Evolutionary conservation across 106 monocot genomes (phyloP).

Genomic region (Acanthochlamys bracteata): DNA sequence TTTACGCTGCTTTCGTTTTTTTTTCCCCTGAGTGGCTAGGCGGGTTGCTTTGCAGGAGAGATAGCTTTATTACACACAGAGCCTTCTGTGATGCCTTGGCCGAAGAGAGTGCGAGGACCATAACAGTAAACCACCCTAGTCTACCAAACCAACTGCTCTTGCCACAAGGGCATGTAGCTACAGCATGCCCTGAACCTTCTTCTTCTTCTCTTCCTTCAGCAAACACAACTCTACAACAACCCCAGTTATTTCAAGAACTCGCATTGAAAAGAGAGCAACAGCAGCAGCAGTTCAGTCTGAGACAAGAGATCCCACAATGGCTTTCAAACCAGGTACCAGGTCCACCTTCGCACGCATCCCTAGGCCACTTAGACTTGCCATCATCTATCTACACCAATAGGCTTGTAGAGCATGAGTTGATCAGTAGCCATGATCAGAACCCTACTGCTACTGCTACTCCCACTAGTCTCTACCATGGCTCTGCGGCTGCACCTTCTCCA

Average conservation of each 20-base stretch:
- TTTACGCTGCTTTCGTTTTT: not conserved
- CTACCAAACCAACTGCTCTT: not conserved
- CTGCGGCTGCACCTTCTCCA: constrained; percentile 2
- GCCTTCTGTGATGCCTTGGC: constrained; percentile 77
- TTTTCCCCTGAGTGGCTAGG: constrained; percentile 3
- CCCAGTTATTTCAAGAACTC: constrained; percentile 13
- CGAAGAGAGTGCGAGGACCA: constrained; percentile 42
- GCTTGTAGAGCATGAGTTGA: constrained; percentile 1
- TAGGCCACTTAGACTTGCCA: constrained; percentile 8
- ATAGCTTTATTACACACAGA: constrained; percentile 80
- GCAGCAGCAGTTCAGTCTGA: constrained; percentile 12
- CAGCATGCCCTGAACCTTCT: not conserved
- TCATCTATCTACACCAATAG: constrained; percentile 7
- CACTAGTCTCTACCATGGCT: not conserved
- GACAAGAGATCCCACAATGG: constrained; percentile 25
- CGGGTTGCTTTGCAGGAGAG: constrained; percentile 45
- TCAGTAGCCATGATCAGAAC: not conserved
- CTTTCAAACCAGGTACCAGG: not conserved
- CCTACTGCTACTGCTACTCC: not conserved
- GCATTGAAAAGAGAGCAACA: constrained; percentile 17
- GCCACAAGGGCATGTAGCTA: too few relatives aligned
- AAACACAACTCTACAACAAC: constrained; percentile 1
- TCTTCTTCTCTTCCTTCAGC: constrained; percentile 1
- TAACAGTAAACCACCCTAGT: not conserved
- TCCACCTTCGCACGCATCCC: constrained; percentile 4